Evolutionary conservation across 169 alveolate species (phyloP).

Genomic region (Cryptosporidium parvum): DNA sequence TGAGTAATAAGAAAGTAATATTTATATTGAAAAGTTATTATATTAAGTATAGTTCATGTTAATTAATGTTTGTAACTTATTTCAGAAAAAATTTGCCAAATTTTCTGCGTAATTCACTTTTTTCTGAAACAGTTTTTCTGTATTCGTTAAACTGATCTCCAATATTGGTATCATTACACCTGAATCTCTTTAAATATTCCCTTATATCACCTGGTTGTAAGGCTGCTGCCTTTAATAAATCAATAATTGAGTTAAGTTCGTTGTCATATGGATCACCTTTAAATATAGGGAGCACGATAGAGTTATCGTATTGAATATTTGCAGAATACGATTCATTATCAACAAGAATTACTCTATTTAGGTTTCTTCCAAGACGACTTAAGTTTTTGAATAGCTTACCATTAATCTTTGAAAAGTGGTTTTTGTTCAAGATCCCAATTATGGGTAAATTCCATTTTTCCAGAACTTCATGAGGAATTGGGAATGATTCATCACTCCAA

Average conservation of each 20-base stretch:
- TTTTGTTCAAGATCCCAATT: slow-evolving; percentile 89
- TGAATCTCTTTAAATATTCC: slow-evolving; percentile 79
- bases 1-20: not conserved
- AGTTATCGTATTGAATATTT: slow-evolving; percentile 85
- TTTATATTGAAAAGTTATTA: not conserved
- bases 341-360: slow-evolving; percentile 86
- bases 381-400: slow-evolving; percentile 85
- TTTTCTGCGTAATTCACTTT: slow-evolving; percentile 15
- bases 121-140: slow-evolving; percentile 14
- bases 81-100: slow-evolving; percentile 44
- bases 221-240: slow-evolving; percentile 85
- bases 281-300: slow-evolving; percentile 83
- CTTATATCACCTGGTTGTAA: slow-evolving; percentile 83
- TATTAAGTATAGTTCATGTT: not conserved
- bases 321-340: slow-evolving; percentile 85
- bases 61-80: not conserved
- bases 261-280: slow-evolving; percentile 88
- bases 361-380: slow-evolving; percentile 87
- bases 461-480: slow-evolving; percentile 89
- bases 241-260: slow-evolving; percentile 84
- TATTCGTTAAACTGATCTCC: slow-evolving; percentile 82
- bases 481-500: slow-evolving; percentile 92
- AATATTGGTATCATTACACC: slow-evolving; percentile 85
- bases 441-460: slow-evolving; percentile 91
- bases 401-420: slow-evolving; percentile 84